Evolutionary conservation across 345 rosid genomes (phyloP), one percentile per base, ranked within the genome.

Genomic region (Laguncularia racemosa): DNA sequence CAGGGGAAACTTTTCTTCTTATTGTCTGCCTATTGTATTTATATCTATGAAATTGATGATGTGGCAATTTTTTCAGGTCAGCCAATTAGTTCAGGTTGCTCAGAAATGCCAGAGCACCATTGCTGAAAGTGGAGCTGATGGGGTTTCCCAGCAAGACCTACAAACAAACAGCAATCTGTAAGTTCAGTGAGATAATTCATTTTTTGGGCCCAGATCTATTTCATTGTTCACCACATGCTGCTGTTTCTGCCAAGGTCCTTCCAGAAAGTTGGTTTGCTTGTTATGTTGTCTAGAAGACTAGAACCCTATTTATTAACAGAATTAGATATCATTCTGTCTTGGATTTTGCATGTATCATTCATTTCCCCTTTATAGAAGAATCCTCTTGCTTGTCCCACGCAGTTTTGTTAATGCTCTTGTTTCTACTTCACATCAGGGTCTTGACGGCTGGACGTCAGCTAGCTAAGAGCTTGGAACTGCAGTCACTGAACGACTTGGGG

Each of bases 61-160:
- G 5, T n/a, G 21, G 48, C 43, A 20, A 46, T 53, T 46, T 60
- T 23, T 75, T 67, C 79, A 93, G 99, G 97, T 93, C 54, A 89
- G 79, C 76, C 95, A 93, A 68, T 64, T 89, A 67, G 86, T 93
- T 47, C 96, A 93, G 77, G 96, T 89, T 58, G 99, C 91, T 3
- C 95, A 89, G 58, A 93, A 89, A 61, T 93, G 99, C 62, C 99
- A 93, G 77, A 89, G 81, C 85, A 83, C 97, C 53, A 73, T 93
- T 47, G 71, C 89, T 71, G 91, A 87, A 75, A 76, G 96, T 73
- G 97, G 96, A 66, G 70, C 92, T 51, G 97, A 87, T 66, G 97
- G 97, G 58, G 79, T 82, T 44, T 91, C 88, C 60, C 91, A 81
- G 65, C 91, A 87, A 73, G 99, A 89, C 67, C 71, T 87, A 72